These are phyloP conservation scores for Penicillium canescens DNA, from an alignment of 495 filamentous ascomycete species.

Conservation along the genomic window DNA sequence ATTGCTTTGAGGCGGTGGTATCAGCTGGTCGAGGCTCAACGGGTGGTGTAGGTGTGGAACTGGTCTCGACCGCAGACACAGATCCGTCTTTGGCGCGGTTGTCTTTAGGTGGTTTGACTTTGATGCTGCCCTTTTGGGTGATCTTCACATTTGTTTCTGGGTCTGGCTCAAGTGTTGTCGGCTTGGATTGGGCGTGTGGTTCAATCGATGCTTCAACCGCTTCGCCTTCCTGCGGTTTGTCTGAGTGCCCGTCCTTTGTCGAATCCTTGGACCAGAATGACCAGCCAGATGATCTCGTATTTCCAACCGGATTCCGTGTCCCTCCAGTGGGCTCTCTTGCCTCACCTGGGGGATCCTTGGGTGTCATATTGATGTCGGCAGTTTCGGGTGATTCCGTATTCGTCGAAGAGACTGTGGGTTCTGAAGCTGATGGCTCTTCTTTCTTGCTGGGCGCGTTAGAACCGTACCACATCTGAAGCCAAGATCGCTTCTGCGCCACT, in stretches of 20 bases:
- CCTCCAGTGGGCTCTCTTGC: slow-evolving; percentile 30
- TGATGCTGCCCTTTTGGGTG: slow-evolving; percentile 44
- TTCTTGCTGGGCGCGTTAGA: slow-evolving; percentile 27
- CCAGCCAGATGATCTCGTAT: slow-evolving; percentile 67
- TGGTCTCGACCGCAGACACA: slow-evolving; percentile 31
- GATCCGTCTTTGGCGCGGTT: slow-evolving; percentile 32
- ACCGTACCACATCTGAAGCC: slow-evolving; percentile 52
- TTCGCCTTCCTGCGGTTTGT: slow-evolving; percentile 44
- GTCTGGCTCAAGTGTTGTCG: slow-evolving; percentile 15
- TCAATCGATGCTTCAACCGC: slow-evolving; percentile 69
- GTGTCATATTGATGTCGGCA: slow-evolving; percentile 23
- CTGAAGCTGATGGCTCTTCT: slow-evolving; percentile 24
- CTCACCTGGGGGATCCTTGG: slow-evolving; percentile 16
- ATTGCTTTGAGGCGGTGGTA: slow-evolving; percentile 40
- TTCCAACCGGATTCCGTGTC: slow-evolving; percentile 37
- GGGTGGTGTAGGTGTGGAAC: slow-evolving; percentile 29
- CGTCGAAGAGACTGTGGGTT: slow-evolving; percentile 19
- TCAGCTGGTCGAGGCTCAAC: slow-evolving; percentile 31
- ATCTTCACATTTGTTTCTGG: slow-evolving; percentile 39
- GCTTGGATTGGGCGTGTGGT: slow-evolving; percentile 32
- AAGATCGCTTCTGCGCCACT: slow-evolving; percentile 39
- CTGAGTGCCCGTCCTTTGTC: slow-evolving; percentile 38
- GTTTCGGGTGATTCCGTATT: slow-evolving; percentile 12
- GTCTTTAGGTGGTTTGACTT: slow-evolving; percentile 48
- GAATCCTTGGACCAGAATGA: slow-evolving; percentile 80